Evolutionary conservation across 2,329 filamentous ascomycete species (phyloP).

Genomic region (Proliferodiscus dingleyae): DNA sequence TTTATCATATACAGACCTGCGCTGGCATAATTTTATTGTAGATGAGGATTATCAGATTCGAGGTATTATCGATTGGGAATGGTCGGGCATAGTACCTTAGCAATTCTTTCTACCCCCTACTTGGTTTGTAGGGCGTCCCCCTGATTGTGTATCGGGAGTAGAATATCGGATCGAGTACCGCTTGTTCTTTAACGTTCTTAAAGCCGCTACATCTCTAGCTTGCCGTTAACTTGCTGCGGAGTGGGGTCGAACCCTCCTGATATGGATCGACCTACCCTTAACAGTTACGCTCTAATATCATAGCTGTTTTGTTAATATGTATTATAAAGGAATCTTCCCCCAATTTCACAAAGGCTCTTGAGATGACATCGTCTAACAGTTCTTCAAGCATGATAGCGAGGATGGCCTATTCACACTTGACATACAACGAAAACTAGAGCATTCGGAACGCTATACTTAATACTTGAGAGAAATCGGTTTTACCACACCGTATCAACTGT

Average conservation of each 20-base stretch:
- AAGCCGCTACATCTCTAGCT: not conserved
- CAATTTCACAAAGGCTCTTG: slow-evolving; percentile 3
- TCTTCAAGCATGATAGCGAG: slow-evolving; percentile 8
- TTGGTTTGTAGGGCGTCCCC: not conserved
- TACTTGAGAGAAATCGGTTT: slow-evolving; percentile 4
- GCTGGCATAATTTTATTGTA: slow-evolving; percentile 2
- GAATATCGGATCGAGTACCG: not conserved
- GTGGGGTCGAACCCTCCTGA: slow-evolving; percentile 1
- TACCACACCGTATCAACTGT: too few species aligned
- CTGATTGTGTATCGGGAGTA: not conserved
- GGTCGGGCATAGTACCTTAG: slow-evolving; percentile 1
- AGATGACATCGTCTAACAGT: slow-evolving; percentile 2
- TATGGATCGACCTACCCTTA: not conserved
- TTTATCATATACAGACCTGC: slow-evolving; percentile 1
- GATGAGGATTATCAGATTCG: slow-evolving; percentile 2
- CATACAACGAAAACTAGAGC: slow-evolving; percentile 2
- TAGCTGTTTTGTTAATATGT: slow-evolving; percentile 8
- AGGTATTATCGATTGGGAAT: slow-evolving; percentile 6
- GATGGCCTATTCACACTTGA: slow-evolving; percentile 2
- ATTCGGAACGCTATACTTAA: slow-evolving; percentile 6
- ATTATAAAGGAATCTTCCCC: slow-evolving; percentile 7
- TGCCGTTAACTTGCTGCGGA: not conserved
- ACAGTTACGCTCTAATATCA: slow-evolving; percentile 4
- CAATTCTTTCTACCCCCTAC: slow-evolving; percentile 1
- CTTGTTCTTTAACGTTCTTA: not conserved